These are phyloP conservation scores for Macrophomina tecta DNA, from an alignment of 2,329 filamentous ascomycete species.

Conservation along the genomic window DNA sequence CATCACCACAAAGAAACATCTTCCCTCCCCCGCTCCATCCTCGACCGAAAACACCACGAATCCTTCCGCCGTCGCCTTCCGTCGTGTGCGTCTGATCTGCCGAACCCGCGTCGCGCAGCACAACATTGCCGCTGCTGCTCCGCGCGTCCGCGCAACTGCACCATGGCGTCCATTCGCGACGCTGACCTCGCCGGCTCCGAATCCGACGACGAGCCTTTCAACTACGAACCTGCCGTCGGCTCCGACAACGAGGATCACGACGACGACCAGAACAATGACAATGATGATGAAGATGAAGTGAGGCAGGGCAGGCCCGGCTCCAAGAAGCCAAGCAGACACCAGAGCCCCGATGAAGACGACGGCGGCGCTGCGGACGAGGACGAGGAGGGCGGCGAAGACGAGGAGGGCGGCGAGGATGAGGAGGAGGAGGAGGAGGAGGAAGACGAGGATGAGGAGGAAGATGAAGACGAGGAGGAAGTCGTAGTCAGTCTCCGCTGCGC, in stretches of 20 bases:
- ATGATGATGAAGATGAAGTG: slow-evolving; percentile 50
- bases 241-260: slow-evolving; percentile 51
- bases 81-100: not conserved
- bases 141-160: slow-evolving; percentile 8
- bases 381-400: slow-evolving; percentile 45
- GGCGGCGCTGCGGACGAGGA: slow-evolving; percentile 32
- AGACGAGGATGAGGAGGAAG: slow-evolving; percentile 57
- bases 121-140: not conserved
- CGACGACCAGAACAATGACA: slow-evolving; percentile 54
- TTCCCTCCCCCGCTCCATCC: not conserved
- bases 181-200: slow-evolving; percentile 50
- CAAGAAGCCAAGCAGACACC: slow-evolving; percentile 37
- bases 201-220: slow-evolving; percentile 88
- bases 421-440: slow-evolving; percentile 49
- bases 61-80: too few species aligned
- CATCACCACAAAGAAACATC: slow-evolving; percentile 23
- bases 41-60: not conserved
- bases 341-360: slow-evolving; percentile 47
- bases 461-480: slow-evolving; percentile 58
- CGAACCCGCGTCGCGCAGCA: not conserved
- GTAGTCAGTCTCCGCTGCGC: slow-evolving; percentile 27
- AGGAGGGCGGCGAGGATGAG: slow-evolving; percentile 48
- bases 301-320: slow-evolving; percentile 28
- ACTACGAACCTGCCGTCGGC: slow-evolving; percentile 76
- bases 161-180: slow-evolving; percentile 24